Percentiles rank a stretch among this genome's conserved stretches.
Conservation (phyloP, 2,329 filamentous ascomycete species). For the Coleophoma eucalyptorum region DNA sequence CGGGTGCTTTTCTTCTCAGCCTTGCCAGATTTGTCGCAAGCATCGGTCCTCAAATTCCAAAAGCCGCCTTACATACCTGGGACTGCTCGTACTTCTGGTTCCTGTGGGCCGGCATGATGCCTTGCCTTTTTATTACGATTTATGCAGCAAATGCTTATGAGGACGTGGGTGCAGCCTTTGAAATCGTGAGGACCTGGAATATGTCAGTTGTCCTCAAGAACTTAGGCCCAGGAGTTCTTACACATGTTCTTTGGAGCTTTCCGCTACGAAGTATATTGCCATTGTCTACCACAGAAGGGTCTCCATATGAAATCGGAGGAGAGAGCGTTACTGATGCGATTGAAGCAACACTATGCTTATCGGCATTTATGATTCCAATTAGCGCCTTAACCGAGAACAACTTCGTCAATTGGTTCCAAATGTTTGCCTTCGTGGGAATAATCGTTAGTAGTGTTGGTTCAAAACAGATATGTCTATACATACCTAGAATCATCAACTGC, state of each 20-base stretch:
- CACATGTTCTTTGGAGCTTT: slow-evolving; percentile 18
- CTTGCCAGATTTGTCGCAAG: slow-evolving; percentile 16
- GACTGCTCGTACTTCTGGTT: slow-evolving; percentile 15
- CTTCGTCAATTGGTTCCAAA: slow-evolving; percentile 20
- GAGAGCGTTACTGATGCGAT: slow-evolving; percentile 16
- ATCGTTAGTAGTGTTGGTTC: slow-evolving; percentile 20
- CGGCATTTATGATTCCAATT: slow-evolving; percentile 14
- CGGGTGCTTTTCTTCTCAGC: slow-evolving; percentile 15
- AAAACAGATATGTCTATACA: slow-evolving; percentile 21
- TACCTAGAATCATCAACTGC: slow-evolving; percentile 17
- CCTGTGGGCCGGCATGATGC: slow-evolving; percentile 17
- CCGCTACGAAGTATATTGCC: slow-evolving; percentile 18
- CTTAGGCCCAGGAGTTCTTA: slow-evolving; percentile 15
- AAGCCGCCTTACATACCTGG: slow-evolving; percentile 10
- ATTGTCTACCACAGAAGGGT: slow-evolving; percentile 13
- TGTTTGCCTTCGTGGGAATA: slow-evolving; percentile 16
- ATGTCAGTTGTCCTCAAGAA: slow-evolving; percentile 10
- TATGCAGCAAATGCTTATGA: slow-evolving; percentile 17
- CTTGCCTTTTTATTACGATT: slow-evolving; percentile 14
- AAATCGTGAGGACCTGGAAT: slow-evolving; percentile 15
- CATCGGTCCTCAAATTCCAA: slow-evolving; percentile 15
- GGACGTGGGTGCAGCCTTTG: slow-evolving; percentile 13
- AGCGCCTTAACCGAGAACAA: slow-evolving; percentile 17
- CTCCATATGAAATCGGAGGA: slow-evolving; percentile 12
- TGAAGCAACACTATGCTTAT: slow-evolving; percentile 18